Evolutionary conservation across 352 stramenopile species (phyloP), one percentile per base, ranked within the genome.

Genomic region (Phytopythium sindhum): DNA sequence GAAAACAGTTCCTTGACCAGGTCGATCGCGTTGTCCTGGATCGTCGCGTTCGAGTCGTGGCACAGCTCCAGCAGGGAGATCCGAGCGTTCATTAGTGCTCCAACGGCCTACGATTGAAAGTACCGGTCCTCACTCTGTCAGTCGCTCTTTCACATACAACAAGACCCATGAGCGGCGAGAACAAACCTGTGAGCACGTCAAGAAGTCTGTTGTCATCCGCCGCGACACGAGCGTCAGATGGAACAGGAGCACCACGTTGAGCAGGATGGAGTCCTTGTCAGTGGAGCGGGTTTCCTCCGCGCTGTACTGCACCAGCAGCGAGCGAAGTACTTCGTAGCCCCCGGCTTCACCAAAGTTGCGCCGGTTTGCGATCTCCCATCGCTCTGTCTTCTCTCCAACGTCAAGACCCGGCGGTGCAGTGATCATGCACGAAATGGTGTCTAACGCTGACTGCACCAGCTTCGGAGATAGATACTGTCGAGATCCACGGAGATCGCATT

Each of bases 1-100:
- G 78, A 71, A 61, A 93, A 95, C 0, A 95, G 63, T 58, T 93
- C 86, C 42, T 84, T 83, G 23, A 95, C 80, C 44, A 95, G 63
- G 48, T 90, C 80, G 59, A 85, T 79, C 10, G 82, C 82, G 29
- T 75, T 70, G 31, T 81, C 64, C 60, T 86, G 80, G n/a, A 95
- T 67, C 4, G 48, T 51, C 11, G 42, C 24, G 57, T 63, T 54
- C 3, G 28, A 21, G 37, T 64, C 66, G 70, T 95, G 86, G 58
- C 82, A 91, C 57, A 93, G 68, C 12, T 81, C 74, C 35, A 95
- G 64, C 23, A 95, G 64, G 26, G 80, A 69, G 37, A 91, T 86
- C 15, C 83, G 66, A 15, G 84, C 79, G 53, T 90, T 89, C 29
- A 93, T 74, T 15, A 95, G 64, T 21, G 86, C 77, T 1, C 59